These are phyloP conservation scores for Glycyrrhiza uralensis DNA, from an alignment of 306 rosid species.

Conservation along the genomic window DNA sequence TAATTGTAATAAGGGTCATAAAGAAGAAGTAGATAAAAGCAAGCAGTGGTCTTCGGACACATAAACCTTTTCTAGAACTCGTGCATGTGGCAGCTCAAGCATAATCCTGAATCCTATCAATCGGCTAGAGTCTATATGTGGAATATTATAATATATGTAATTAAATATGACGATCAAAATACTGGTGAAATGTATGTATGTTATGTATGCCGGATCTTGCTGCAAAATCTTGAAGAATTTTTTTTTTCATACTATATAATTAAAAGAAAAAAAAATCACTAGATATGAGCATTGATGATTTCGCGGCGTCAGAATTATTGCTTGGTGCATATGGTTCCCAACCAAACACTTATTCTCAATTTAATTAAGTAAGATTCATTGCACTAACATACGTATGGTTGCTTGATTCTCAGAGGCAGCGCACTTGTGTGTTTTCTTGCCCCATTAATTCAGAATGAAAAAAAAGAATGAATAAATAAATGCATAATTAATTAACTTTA, in stretches of 20 bases:
- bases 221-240: slow-evolving; percentile 3
- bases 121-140: background rate
- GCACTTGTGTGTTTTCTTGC: slow-evolving; percentile 20
- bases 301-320: slow-evolving; percentile 33
- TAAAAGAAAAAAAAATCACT: background rate
- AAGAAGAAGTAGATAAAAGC: slow-evolving; percentile 26
- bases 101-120: slow-evolving; percentile 20
- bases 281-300: slow-evolving; percentile 34
- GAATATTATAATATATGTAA: background rate
- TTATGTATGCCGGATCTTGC: background rate
- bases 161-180: background rate
- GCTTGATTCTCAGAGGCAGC: slow-evolving; percentile 19
- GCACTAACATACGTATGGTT: slow-evolving; percentile 21
- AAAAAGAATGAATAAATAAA: slow-evolving; percentile 8
- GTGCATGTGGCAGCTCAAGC: slow-evolving; percentile 21
- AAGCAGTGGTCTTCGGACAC: slow-evolving; percentile 16
- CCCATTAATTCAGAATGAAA: slow-evolving; percentile 20
- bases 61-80: slow-evolving; percentile 14
- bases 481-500: background rate
- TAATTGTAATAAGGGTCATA: slow-evolving; percentile 22
- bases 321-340: slow-evolving; percentile 30
- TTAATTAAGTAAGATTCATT: slow-evolving; percentile 24
- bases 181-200: background rate
- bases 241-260: background rate
- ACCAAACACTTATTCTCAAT: slow-evolving; percentile 1